Evolutionary conservation across 345 rosid genomes (phyloP).

Genomic region (Gynandropsis gynandra): DNA sequence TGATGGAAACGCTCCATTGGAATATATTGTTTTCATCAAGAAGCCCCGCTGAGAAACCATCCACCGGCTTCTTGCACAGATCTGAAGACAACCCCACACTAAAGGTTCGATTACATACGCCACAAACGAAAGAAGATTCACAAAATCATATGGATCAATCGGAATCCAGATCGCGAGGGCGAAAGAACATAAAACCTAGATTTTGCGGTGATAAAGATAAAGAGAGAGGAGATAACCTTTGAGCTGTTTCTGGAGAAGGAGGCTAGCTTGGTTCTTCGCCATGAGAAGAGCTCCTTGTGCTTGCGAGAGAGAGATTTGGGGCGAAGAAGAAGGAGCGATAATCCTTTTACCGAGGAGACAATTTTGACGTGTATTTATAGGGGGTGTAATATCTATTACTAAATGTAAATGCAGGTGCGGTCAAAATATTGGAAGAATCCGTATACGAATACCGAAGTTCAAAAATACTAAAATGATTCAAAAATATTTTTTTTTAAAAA

Average conservation of each 20-base stretch:
- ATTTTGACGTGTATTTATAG: too few relatives aligned
- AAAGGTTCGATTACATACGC: not conserved
- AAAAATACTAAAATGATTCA: too few relatives aligned
- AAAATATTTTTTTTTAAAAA: too few relatives aligned
- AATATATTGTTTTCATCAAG: conserved; percentile 68
- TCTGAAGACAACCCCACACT: conserved; percentile 33
- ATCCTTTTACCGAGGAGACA: too few relatives aligned
- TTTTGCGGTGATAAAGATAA: not conserved
- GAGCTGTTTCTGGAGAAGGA: conserved; percentile 79
- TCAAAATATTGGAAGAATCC: too few relatives aligned
- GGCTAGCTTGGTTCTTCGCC: conserved; percentile 44
- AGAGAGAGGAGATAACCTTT: conserved; percentile 34
- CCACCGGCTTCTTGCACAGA: conserved; percentile 89
- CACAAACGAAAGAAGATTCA: not conserved
- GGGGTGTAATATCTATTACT: too few relatives aligned
- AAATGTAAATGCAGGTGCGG: too few relatives aligned
- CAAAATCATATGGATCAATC: conserved; percentile 6
- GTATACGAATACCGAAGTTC: too few relatives aligned
- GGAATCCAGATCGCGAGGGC: not conserved
- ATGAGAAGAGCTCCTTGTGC: conserved; percentile 29
- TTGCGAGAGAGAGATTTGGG: conserved; percentile 21
- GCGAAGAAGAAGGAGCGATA: too few relatives aligned
- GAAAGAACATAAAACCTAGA: conserved; percentile 10
- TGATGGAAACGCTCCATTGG: conserved; percentile 76
- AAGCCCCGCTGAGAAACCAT: conserved; percentile 92